Conservation (phyloP, 2,329 filamentous ascomycete genomes). For the Sclerotinia borealis region DNA sequence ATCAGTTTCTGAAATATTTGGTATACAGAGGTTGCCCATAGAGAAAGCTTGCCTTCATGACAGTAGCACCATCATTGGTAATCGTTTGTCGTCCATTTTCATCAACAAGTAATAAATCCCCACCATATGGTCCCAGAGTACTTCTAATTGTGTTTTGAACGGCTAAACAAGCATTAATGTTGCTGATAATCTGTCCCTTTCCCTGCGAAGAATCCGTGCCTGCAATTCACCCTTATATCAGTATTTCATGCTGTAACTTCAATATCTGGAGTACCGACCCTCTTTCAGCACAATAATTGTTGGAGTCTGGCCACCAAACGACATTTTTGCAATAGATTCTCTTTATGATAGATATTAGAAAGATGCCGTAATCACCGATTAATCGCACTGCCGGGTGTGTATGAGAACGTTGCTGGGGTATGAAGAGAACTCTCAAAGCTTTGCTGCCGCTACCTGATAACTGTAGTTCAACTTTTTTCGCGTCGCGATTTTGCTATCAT, state of each 20-base stretch:
- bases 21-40: not conserved
- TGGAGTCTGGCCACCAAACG: conserved; percentile 94
- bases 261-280: conserved; percentile 53
- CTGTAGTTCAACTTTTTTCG: conserved; percentile 13
- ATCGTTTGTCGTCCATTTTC: conserved; percentile 94
- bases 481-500: conserved; percentile 13
- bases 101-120: conserved; percentile 92
- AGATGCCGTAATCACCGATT: not conserved
- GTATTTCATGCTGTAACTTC: conserved; percentile 9
- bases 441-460: conserved; percentile 7
- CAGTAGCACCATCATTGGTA: conserved; percentile 97
- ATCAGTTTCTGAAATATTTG: conserved; percentile 16
- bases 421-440: conserved; percentile 4
- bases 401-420: conserved; percentile 4
- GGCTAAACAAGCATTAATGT: conserved; percentile 96
- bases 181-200: conserved; percentile 92
- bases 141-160: conserved; percentile 95
- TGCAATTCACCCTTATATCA: conserved; percentile 36
- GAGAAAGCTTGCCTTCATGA: conserved; percentile 74
- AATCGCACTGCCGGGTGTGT: not conserved
- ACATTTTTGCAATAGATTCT: conserved; percentile 51
- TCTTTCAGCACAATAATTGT: conserved; percentile 98
- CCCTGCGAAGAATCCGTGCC: conserved; percentile 97
- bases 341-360: conserved; percentile 2
- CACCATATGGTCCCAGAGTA: conserved; percentile 93